A percentile compares a stretch with the other conserved stretches of the same genome.
Evolutionary conservation across 1,284 basidiomycete genomes (phyloP).

Genomic region (Cutaneotrichosporon sp.): DNA sequence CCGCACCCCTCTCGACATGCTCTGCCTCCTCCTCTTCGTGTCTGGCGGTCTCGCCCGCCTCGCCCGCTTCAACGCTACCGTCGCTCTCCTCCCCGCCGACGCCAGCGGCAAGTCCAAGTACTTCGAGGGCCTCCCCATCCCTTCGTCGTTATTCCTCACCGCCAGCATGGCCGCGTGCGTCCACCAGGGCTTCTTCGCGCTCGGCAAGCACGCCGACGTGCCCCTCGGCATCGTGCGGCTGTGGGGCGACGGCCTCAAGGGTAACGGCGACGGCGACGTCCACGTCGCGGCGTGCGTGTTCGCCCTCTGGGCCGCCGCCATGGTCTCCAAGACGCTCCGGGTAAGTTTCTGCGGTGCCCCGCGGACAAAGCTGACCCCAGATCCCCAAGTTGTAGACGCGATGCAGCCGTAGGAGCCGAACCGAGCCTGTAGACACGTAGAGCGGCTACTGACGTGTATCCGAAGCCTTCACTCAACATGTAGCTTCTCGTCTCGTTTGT

Average conservation of each 20-base stretch:
- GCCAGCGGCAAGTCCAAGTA: slow-evolving; percentile 83
- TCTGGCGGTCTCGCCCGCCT: slow-evolving; percentile 95
- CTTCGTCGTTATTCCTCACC: slow-evolving; percentile 82
- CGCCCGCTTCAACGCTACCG: slow-evolving; percentile 97
- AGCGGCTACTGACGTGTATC: slow-evolving; percentile 3
- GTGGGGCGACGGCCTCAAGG: slow-evolving; percentile 66
- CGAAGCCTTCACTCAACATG: slow-evolving; percentile 1
- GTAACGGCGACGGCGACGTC: slow-evolving; percentile 63
- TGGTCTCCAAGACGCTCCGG: slow-evolving; percentile 91
- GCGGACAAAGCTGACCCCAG: slow-evolving; percentile 13
- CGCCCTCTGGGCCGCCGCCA: slow-evolving; percentile 81
- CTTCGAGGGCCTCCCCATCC: slow-evolving; percentile 98
- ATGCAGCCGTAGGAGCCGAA: slow-evolving; percentile 1
- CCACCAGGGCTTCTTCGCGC: slow-evolving; percentile 74
- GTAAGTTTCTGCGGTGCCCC: slow-evolving; percentile 51
- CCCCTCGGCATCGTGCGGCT: slow-evolving; percentile 71
- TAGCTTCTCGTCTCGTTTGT: neutral
- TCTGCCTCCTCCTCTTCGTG: slow-evolving; percentile 85
- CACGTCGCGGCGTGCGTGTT: slow-evolving; percentile 74
- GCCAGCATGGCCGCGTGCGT: slow-evolving; percentile 79
- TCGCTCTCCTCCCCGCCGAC: slow-evolving; percentile 91
- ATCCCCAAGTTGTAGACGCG: slow-evolving; percentile 21
- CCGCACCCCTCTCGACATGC: slow-evolving; percentile 82
- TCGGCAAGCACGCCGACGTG: slow-evolving; percentile 51
- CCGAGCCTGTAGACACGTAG: slow-evolving; percentile 1